A percentile compares a stretch with the other conserved stretches of the same genome.
These are phyloP conservation scores for Theileria sp. DNA, from an alignment of 169 alveolate genomes.

Conservation along the genomic window DNA sequence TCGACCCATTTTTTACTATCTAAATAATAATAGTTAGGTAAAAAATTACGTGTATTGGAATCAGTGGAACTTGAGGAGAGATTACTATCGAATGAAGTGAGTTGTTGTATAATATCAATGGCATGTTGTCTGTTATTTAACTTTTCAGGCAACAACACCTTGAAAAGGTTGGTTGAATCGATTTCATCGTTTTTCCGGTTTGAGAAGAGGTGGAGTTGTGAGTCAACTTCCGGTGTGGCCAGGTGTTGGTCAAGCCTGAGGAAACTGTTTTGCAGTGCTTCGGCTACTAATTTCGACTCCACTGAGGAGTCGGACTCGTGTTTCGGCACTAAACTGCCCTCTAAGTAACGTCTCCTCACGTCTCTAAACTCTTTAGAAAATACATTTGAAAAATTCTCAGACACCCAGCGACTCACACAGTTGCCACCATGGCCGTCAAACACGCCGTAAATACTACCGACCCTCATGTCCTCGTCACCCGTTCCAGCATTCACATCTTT, in stretches of 20 bases:
- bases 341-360: neutral
- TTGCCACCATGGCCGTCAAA: constrained; percentile 99
- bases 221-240: constrained; percentile 50
- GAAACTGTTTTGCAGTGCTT: constrained; percentile 51
- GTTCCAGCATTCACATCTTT: too few relatives aligned
- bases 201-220: constrained; percentile 23
- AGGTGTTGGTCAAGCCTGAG: constrained; percentile 58
- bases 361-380: constrained; percentile 51
- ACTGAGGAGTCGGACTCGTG: neutral
- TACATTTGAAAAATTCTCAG: constrained; percentile 80
- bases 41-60: too few relatives aligned
- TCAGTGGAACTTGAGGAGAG: neutral
- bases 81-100: constrained; percentile 17
- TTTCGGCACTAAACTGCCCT: neutral
- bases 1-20: neutral
- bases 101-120: constrained; percentile 39
- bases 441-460: constrained; percentile 87
- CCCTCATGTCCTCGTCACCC: too few relatives aligned
- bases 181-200: constrained; percentile 22
- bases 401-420: constrained; percentile 90
- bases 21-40: too few relatives aligned
- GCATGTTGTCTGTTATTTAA: constrained; percentile 50
- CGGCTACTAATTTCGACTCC: constrained; percentile 51
- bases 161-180: constrained; percentile 38
- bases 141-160: constrained; percentile 53